Evolutionary conservation across 2,329 filamentous ascomycete species (phyloP).

Genomic region (Aureobasidium sp.): DNA sequence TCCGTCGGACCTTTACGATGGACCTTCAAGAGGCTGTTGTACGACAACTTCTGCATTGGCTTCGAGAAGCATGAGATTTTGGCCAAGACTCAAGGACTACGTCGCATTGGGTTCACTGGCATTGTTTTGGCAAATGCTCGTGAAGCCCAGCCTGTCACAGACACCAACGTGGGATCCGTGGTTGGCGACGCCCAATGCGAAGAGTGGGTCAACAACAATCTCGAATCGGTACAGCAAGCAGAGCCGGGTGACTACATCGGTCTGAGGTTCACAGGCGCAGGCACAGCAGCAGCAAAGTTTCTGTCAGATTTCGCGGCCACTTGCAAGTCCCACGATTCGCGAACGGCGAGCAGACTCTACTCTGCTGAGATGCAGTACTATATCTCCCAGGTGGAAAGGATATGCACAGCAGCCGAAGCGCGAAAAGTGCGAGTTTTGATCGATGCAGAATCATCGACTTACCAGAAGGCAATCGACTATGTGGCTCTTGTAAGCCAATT

Average conservation of each 20-base stretch:
- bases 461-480: slow-evolving; percentile 1
- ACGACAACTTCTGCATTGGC: slow-evolving; percentile 5
- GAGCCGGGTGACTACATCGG: slow-evolving; percentile 5
- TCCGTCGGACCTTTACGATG: background rate
- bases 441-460: background rate
- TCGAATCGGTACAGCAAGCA: slow-evolving; percentile 1
- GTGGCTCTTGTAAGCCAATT: background rate
- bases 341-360: background rate
- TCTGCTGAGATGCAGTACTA: background rate
- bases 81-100: background rate
- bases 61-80: background rate
- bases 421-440: slow-evolving; percentile 1
- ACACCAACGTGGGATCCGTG: background rate
- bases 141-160: background rate
- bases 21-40: background rate
- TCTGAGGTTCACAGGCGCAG: slow-evolving; percentile 2
- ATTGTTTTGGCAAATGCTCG: slow-evolving; percentile 9
- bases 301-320: background rate
- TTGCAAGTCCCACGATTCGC: background rate
- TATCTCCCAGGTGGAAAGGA: background rate
- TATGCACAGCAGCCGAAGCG: background rate
- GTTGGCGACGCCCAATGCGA: background rate
- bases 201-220: slow-evolving; percentile 2
- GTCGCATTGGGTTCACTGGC: background rate
- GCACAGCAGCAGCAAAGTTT: background rate